Percentiles rank a stretch among this genome's conserved stretches.
Evolutionary conservation across 2,329 filamentous ascomycete species (phyloP).

Genomic region (Xylariaceae sp.): DNA sequence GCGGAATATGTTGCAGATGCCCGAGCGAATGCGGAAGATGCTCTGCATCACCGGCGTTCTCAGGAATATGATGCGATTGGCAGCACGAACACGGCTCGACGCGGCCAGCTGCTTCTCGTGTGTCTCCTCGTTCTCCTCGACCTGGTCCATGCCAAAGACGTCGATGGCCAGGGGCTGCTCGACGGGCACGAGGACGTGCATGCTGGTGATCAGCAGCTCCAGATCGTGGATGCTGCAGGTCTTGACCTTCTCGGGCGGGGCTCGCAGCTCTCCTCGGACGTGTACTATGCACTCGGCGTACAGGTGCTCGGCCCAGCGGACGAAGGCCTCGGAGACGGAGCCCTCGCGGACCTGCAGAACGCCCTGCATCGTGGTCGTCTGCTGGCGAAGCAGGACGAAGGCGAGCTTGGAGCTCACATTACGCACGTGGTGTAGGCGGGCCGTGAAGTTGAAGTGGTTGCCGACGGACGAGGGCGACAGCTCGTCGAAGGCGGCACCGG

Average conservation of each 20-base stretch:
- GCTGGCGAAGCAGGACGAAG: slow-evolving; percentile 81
- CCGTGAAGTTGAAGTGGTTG: slow-evolving; percentile 57
- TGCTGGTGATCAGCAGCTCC: slow-evolving; percentile 60
- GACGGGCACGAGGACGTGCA: slow-evolving; percentile 45
- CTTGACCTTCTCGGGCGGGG: slow-evolving; percentile 65
- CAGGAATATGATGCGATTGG: slow-evolving; percentile 75
- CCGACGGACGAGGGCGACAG: slow-evolving; percentile 42
- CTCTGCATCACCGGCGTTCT: slow-evolving; percentile 80
- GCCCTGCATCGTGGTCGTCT: slow-evolving; percentile 76
- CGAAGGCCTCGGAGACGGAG: slow-evolving; percentile 62
- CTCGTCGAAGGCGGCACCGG: slow-evolving; percentile 23
- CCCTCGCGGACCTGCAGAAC: slow-evolving; percentile 55
- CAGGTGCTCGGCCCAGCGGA: slow-evolving; percentile 81
- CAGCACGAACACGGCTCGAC: slow-evolving; percentile 58
- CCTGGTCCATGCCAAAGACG: slow-evolving; percentile 39
- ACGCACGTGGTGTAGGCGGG: slow-evolving; percentile 70
- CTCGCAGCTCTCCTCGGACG: slow-evolving; percentile 65
- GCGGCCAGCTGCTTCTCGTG: slow-evolving; percentile 52
- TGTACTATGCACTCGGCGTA: slow-evolving; percentile 71
- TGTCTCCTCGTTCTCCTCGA: slow-evolving; percentile 27
- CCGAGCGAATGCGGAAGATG: slow-evolving; percentile 80
- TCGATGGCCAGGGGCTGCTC: slow-evolving; percentile 39
- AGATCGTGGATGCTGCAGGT: slow-evolving; percentile 68
- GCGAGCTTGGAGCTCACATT: slow-evolving; percentile 75
- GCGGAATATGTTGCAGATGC: slow-evolving; percentile 74